Percentiles rank a stretch among this genome's conserved stretches.
Evolutionary conservation across 306 rosid genomes (phyloP).

Genomic region (Trifolium repens): DNA sequence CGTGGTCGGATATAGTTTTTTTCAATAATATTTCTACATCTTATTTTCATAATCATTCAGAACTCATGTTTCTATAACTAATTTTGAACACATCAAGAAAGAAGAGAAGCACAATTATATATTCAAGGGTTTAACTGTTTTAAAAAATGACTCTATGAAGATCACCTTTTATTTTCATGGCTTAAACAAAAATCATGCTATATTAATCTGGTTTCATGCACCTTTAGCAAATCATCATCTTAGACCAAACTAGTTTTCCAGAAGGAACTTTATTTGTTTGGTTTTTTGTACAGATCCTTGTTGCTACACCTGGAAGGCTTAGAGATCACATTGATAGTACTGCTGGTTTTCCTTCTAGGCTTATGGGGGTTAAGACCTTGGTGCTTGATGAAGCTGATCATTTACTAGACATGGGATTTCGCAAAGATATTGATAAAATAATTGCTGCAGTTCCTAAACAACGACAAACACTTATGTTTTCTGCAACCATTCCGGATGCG

Average conservation of each 20-base stretch:
- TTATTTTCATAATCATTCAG: background rate
- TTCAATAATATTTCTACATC: background rate
- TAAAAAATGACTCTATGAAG: background rate
- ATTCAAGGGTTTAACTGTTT: background rate
- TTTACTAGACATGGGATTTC: slow-evolving; percentile 97
- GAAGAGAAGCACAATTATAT: background rate
- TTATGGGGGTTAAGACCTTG: slow-evolving; percentile 94
- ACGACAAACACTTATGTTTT: slow-evolving; percentile 88
- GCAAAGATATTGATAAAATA: slow-evolving; percentile 88
- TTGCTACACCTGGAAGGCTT: slow-evolving; percentile 99
- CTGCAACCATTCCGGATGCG: slow-evolving; percentile 96
- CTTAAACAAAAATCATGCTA: background rate
- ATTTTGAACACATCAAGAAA: slow-evolving; percentile 14
- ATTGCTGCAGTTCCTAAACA: slow-evolving; percentile 88
- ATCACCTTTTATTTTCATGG: background rate
- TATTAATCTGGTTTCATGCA: slow-evolving; percentile 1
- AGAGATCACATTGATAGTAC: slow-evolving; percentile 92
- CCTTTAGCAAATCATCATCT: background rate
- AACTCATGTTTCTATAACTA: slow-evolving; percentile 11
- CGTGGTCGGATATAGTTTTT: no score
- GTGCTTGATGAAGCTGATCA: slow-evolving; percentile 99
- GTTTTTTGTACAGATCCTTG: slow-evolving; percentile 76
- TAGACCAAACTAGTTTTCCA: background rate
- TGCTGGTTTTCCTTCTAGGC: slow-evolving; percentile 87
- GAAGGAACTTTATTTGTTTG: slow-evolving; percentile 13